Percentiles rank a stretch among this genome's conserved stretches.
Evolutionary conservation across 2,329 filamentous ascomycete species (phyloP).

Genomic region (Chaetothyriales sp.): DNA sequence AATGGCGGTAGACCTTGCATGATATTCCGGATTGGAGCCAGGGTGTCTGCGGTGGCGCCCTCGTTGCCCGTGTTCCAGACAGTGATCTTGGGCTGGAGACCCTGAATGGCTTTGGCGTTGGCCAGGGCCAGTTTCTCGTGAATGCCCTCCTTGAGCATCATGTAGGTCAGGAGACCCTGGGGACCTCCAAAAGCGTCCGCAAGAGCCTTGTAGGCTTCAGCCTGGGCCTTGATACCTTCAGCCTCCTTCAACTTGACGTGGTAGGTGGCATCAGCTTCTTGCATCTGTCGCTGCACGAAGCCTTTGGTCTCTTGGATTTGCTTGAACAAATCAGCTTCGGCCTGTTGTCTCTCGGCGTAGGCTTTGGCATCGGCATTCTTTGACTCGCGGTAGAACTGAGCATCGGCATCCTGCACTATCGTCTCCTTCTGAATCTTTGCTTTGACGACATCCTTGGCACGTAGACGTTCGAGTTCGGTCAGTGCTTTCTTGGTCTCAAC

Average conservation of each 20-base stretch:
- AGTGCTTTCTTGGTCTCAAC: constrained; percentile 64
- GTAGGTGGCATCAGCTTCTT: constrained; percentile 45
- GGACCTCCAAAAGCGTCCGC: constrained; percentile 61
- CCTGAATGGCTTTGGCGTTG: constrained; percentile 59
- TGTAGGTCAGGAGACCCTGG: constrained; percentile 61
- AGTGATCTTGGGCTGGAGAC: constrained; percentile 75
- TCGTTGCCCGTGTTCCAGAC: constrained; percentile 63
- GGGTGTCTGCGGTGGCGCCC: constrained; percentile 35
- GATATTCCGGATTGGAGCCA: constrained; percentile 57
- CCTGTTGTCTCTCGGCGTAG: constrained; percentile 28
- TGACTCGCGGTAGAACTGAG: constrained; percentile 34
- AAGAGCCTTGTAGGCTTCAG: constrained; percentile 62
- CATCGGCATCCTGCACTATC: constrained; percentile 32
- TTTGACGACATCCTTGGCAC: constrained; percentile 64
- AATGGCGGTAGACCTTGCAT: constrained; percentile 75
- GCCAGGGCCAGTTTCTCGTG: constrained; percentile 64
- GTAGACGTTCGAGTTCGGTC: constrained; percentile 65
- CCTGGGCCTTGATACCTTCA: constrained; percentile 61
- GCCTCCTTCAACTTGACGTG: constrained; percentile 55
- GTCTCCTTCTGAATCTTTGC: constrained; percentile 41
- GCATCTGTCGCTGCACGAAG: constrained; percentile 22
- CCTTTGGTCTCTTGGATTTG: constrained; percentile 14
- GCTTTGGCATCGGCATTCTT: constrained; percentile 38
- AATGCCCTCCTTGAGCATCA: constrained; percentile 74
- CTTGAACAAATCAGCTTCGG: constrained; percentile 23